phyloP scores from a whole-genome alignment of 192 early-diverging fungal species.

The Coemansia nantahalensis region DNA sequence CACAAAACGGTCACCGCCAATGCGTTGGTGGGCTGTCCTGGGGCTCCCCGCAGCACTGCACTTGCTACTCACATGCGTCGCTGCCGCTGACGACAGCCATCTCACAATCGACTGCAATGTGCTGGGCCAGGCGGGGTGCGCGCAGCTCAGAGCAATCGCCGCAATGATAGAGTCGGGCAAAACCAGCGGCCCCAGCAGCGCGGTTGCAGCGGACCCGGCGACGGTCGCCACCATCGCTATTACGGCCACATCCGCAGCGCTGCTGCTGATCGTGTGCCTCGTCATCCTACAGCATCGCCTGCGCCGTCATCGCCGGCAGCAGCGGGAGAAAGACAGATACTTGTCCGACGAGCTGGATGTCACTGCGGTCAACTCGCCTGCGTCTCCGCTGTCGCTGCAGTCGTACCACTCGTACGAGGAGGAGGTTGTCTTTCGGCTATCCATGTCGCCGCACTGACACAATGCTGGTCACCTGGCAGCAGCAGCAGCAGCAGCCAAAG shows the following conservation, averaged over 20 bases:
- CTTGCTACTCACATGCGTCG: neutral
- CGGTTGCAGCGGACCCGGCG: neutral
- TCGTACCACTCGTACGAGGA: neutral
- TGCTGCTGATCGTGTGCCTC: neutral
- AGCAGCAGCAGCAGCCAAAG: too few relatives aligned
- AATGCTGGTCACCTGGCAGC: too few relatives aligned
- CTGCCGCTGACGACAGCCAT: neutral
- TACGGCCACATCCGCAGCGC: conserved; percentile 1
- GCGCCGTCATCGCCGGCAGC: too few relatives aligned
- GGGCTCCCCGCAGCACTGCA: neutral
- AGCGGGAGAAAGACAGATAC: too few relatives aligned
- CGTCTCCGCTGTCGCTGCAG: neutral
- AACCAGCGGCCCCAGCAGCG: conserved; percentile 1
- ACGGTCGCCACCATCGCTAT: neutral
- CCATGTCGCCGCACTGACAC: conserved; percentile 3
- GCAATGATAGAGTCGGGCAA: conserved; percentile 2
- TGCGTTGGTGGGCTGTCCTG: too few relatives aligned
- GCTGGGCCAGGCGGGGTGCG: conserved; percentile 9
- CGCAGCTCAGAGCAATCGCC: conserved; percentile 11
- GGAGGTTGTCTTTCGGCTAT: conserved; percentile 2
- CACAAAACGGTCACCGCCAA: too few relatives aligned
- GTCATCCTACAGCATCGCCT: too few relatives aligned
- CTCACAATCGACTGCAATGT: conserved; percentile 14
- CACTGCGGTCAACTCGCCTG: neutral
- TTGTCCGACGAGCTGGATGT: neutral